Conservation (phyloP, 2,329 filamentous ascomycete species). For the Venturiaceae sp. region DNA sequence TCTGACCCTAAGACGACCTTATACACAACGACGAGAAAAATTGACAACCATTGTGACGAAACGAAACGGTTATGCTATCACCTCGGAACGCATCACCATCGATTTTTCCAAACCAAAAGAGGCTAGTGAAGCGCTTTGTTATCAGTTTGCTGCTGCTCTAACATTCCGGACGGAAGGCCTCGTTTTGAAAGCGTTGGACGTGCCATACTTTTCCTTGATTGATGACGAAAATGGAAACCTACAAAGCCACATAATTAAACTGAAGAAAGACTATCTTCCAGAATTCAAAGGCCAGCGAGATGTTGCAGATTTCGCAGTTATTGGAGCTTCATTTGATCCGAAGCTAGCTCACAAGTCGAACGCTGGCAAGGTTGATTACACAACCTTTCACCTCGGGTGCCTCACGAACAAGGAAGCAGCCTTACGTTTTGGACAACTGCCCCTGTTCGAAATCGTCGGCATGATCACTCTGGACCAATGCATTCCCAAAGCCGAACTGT, state of each 20-base stretch:
- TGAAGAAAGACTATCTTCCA: constrained; percentile 79
- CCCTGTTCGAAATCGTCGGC: constrained; percentile 58
- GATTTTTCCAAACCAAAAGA: constrained; percentile 47
- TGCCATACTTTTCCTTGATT: constrained; percentile 55
- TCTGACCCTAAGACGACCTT: constrained; percentile 39
- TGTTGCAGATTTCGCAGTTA: constrained; percentile 64
- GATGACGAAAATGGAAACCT: constrained; percentile 15
- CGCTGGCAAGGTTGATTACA: constrained; percentile 56
- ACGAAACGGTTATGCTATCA: constrained; percentile 52
- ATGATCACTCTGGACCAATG: constrained; percentile 33
- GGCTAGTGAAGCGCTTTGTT: constrained; percentile 46
- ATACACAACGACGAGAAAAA: constrained; percentile 50
- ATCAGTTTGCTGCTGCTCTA: constrained; percentile 59
- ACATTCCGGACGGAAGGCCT: constrained; percentile 63
- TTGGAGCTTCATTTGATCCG: constrained; percentile 65
- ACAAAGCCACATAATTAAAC: constrained; percentile 56
- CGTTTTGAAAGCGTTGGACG: constrained; percentile 65
- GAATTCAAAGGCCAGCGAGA: constrained; percentile 61
- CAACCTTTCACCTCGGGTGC: constrained; percentile 72
- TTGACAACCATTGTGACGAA: constrained; percentile 46
- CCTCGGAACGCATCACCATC: constrained; percentile 58
- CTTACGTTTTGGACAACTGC: constrained; percentile 38
- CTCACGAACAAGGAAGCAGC: constrained; percentile 57
- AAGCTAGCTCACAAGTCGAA: constrained; percentile 47
- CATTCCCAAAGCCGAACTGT: constrained; percentile 34